These are phyloP conservation scores for Cryptosporidium muris DNA, from an alignment of 169 alveolate genomes.

Conservation along the genomic window DNA sequence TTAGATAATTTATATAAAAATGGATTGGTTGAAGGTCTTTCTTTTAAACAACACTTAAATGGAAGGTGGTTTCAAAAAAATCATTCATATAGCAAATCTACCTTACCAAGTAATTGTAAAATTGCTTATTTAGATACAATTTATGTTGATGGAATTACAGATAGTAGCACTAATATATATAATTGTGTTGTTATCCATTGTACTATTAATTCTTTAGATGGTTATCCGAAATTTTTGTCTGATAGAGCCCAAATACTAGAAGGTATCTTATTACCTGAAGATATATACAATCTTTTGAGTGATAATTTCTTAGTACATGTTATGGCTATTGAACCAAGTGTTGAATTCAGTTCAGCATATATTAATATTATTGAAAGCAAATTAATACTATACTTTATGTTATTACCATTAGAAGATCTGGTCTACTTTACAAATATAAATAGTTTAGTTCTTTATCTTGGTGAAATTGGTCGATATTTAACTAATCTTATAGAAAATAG, in stretches of 20 bases:
- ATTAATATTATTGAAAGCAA: not conserved
- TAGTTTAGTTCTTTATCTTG: not conserved
- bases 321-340: conserved; percentile 22
- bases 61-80: too few species aligned
- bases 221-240: conserved; percentile 24
- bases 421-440: conserved; percentile 37
- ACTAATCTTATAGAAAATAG: too few species aligned
- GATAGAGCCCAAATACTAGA: conserved; percentile 1
- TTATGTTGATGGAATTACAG: not conserved
- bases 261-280: not conserved
- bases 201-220: conserved; percentile 6
- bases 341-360: not conserved
- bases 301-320: not conserved
- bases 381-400: conserved; percentile 23
- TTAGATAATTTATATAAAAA: too few species aligned
- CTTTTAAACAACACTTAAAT: too few species aligned
- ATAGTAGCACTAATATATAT: not conserved
- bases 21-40: too few species aligned
- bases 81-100: too few species aligned
- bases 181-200: conserved; percentile 45
- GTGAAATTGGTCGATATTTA: too few species aligned
- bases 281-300: conserved; percentile 1
- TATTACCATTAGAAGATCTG: conserved; percentile 5
- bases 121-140: conserved; percentile 32
- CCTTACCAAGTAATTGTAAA: conserved; percentile 1